Evolutionary conservation across 2,329 filamentous ascomycete genomes (phyloP), one percentile per base, ranked within the genome.

Genomic region (Coleophoma cylindrospora): DNA sequence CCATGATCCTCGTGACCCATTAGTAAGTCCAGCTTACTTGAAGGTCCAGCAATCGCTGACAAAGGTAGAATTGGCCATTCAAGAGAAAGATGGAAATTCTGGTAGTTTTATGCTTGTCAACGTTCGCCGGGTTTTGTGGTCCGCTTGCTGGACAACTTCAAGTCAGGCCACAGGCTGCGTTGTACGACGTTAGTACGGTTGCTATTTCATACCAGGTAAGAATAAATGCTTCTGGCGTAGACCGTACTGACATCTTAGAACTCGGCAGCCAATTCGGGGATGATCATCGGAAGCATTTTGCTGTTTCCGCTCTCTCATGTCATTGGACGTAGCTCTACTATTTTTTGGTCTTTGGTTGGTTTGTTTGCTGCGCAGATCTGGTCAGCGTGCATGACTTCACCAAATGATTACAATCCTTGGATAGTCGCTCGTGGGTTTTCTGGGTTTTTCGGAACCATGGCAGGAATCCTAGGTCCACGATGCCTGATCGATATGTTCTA

Each of bases 401-500:
- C 59, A 0, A 48, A 62, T 38, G 61, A 70, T 43, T 70, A 69
- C 40, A 62, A 64, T 14, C 51, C 64, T 1, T 70, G 62, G 37
- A 57, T 66, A 17, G 62, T 68, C 1, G 69, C 68, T 3, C 63
- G 67, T 8, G 59, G 66, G 12, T 64, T 70, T 46, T 55, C 62
- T 2, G 68, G 68, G 27, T 61, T 70, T 56, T 69, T 69, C 48
- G 69, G 71, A 32, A 63, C 63, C 12, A 57, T 69, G 13, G 60
- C 69, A 37, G 60, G 64, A 43, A 58, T 70, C 38, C 57, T 73
- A 47, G 68, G 68, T 9, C 61, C 66, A 27, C 55, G 67, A 34
- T 65, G 65, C 27, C 66, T 73, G 33, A 66, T 67, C 22, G 69
- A 72, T 44, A 48, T 70, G 47, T 71, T 70, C 57, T 72, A 70